Percentiles rank a stretch among this genome's conserved stretches.
These are phyloP conservation scores for Cruciata laevipes DNA, from an alignment of 257 asterid genomes.

Conservation along the genomic window DNA sequence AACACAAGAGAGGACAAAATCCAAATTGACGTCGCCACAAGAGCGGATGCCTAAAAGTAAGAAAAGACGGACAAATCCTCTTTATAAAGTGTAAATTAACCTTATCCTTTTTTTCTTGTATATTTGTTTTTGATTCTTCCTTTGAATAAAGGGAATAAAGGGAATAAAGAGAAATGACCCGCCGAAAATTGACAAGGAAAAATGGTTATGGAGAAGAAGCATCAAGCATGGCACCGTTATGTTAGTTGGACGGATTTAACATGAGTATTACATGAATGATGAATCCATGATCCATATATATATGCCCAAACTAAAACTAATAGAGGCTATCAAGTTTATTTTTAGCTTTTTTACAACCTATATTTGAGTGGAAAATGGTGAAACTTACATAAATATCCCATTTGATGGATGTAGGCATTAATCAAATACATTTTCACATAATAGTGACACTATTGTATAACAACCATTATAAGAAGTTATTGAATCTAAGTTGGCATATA, in stretches of 20 bases:
- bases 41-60: background rate
- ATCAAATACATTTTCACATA: too few species aligned
- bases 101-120: background rate
- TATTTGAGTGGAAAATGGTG: too few species aligned
- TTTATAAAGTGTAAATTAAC: background rate
- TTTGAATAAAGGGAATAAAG: background rate
- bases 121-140: background rate
- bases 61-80: background rate
- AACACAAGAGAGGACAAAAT: background rate
- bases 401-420: too few species aligned
- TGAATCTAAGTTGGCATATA: too few species aligned
- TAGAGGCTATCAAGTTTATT: too few species aligned
- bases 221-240: slow-evolving; percentile 6
- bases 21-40: background rate
- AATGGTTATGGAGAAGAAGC: background rate
- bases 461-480: too few species aligned
- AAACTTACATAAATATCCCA: too few species aligned
- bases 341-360: too few species aligned
- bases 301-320: background rate
- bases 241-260: slow-evolving; percentile 13
- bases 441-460: too few species aligned
- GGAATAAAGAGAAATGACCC: background rate
- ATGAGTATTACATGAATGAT: too few species aligned
- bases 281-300: background rate
- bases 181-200: background rate